Conservation (phyloP, 768 basidiomycete species). For the Pluteus cervinus region DNA sequence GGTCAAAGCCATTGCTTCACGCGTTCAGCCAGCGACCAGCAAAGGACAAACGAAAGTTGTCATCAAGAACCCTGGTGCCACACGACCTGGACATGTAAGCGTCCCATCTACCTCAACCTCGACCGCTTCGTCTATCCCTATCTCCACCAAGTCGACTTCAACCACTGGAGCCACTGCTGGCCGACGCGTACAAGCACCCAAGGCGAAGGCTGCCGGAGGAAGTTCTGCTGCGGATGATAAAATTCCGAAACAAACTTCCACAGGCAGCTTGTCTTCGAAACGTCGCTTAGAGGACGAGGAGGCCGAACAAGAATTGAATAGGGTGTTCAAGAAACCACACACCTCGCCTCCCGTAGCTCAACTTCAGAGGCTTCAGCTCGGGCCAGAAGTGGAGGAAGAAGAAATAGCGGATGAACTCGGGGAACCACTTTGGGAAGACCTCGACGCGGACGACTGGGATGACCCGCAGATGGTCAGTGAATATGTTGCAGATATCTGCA, state of each 20-base stretch:
- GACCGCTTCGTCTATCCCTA: no score
- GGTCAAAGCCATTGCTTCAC: slow-evolving; percentile 18
- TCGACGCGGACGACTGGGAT: slow-evolving; percentile 83
- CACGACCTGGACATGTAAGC: no score
- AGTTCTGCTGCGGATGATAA: slow-evolving; percentile 12
- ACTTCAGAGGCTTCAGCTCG: slow-evolving; percentile 28
- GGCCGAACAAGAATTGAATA: slow-evolving; percentile 42
- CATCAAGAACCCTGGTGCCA: no score
- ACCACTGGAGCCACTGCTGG: no score
- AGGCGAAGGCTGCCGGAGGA: no score
- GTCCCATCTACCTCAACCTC: no score
- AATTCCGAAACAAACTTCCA: no score
- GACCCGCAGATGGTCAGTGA: slow-evolving; percentile 92
- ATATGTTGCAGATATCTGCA: slow-evolving; percentile 84
- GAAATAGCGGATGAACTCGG: slow-evolving; percentile 30
- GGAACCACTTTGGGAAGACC: slow-evolving; percentile 67
- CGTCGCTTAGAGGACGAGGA: slow-evolving; percentile 20
- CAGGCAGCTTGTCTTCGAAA: slow-evolving; percentile 9
- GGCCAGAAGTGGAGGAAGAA: slow-evolving; percentile 28
- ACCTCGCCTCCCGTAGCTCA: slow-evolving; percentile 33
- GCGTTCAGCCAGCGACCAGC: slow-evolving; percentile 14
- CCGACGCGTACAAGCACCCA: no score
- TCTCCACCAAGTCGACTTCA: no score
- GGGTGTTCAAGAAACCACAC: slow-evolving; percentile 57
- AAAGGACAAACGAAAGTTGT: slow-evolving; percentile 15